A percentile compares a stretch with the other conserved stretches of the same genome.
phyloP scores from a whole-genome alignment of 129 eudicot genomes.

The Lactuca saligna region DNA sequence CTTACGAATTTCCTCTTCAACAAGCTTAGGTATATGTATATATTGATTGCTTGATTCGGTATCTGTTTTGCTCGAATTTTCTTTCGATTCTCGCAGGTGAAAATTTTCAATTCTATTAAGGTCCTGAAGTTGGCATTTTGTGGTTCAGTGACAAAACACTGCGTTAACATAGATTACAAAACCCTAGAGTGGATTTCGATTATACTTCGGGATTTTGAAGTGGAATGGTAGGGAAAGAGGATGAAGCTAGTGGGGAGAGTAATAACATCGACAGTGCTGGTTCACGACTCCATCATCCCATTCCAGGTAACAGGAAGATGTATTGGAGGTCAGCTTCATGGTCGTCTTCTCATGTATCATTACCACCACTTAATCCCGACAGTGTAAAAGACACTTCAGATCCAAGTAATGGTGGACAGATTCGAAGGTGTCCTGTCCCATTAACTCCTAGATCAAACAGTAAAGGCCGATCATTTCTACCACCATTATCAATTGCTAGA shows the following conservation, averaged over 20 bases:
- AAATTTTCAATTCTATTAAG: neutral
- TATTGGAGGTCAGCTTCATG: slow-evolving; percentile 85
- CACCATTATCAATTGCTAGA: slow-evolving; percentile 67
- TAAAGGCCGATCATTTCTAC: slow-evolving; percentile 63
- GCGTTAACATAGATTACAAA: slow-evolving; percentile 13
- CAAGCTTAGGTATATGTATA: neutral
- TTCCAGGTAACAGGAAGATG: slow-evolving; percentile 48
- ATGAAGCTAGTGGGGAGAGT: slow-evolving; percentile 31
- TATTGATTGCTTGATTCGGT: slow-evolving; percentile 21
- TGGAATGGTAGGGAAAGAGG: slow-evolving; percentile 80
- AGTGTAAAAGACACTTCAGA: slow-evolving; percentile 45
- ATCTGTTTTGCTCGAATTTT: slow-evolving; percentile 5
- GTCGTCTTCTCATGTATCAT: slow-evolving; percentile 64
- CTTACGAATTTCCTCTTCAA: neutral
- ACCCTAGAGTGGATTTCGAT: slow-evolving; percentile 15
- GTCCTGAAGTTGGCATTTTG: slow-evolving; percentile 15
- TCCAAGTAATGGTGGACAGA: slow-evolving; percentile 35
- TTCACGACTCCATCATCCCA: slow-evolving; percentile 26
- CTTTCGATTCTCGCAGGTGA: slow-evolving; percentile 19
- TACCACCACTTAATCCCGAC: slow-evolving; percentile 55
- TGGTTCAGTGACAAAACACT: slow-evolving; percentile 9
- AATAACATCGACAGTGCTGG: slow-evolving; percentile 28
- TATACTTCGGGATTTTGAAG: slow-evolving; percentile 15
- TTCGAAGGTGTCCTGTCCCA: slow-evolving; percentile 44
- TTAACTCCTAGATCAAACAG: slow-evolving; percentile 71